Percentiles rank a stretch among this genome's conserved stretches.
These are phyloP conservation scores for Colletotrichum sp. DNA, from an alignment of 2,329 filamentous ascomycete species.

Conservation along the genomic window DNA sequence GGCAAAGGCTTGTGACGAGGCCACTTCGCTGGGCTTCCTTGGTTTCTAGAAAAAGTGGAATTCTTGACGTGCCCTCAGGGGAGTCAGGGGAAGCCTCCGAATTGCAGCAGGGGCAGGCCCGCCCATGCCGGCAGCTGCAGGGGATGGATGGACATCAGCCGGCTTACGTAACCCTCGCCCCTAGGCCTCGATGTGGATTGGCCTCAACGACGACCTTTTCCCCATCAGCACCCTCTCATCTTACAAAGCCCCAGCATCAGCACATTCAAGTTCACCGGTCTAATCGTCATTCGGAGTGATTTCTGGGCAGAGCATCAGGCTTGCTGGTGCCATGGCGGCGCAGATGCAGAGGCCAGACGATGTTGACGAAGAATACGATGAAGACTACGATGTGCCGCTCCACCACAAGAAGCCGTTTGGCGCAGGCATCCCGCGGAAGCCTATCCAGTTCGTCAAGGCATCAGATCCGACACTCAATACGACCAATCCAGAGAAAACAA, in stretches of 20 bases:
- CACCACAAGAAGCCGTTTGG: constrained; percentile 61
- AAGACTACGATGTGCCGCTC: constrained; percentile 54
- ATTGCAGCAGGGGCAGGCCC: constrained; percentile 9
- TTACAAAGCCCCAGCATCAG: neutral
- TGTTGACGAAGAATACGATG: constrained; percentile 30
- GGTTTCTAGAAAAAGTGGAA: constrained; percentile 16
- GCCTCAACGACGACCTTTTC: neutral
- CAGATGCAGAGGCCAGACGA: neutral
- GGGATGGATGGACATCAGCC: neutral
- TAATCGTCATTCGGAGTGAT: too few relatives aligned
- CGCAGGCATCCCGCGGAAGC: constrained; percentile 57
- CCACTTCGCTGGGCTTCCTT: neutral
- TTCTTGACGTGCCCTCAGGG: neutral
- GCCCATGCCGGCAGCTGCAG: neutral
- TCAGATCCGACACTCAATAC: constrained; percentile 39
- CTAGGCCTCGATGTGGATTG: neutral
- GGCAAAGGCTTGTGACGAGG: neutral
- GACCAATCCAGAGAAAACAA: constrained; percentile 28
- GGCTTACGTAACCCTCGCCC: neutral
- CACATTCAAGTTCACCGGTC: neutral
- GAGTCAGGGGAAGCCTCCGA: neutral
- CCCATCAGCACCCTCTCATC: neutral
- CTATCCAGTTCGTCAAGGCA: constrained; percentile 63
- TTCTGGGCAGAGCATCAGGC: too few relatives aligned
- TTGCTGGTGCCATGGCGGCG: too few relatives aligned